Evolutionary conservation across 306 rosid genomes (phyloP), one percentile per base, ranked within the genome.

Genomic region (Trichosanthes truncata): DNA sequence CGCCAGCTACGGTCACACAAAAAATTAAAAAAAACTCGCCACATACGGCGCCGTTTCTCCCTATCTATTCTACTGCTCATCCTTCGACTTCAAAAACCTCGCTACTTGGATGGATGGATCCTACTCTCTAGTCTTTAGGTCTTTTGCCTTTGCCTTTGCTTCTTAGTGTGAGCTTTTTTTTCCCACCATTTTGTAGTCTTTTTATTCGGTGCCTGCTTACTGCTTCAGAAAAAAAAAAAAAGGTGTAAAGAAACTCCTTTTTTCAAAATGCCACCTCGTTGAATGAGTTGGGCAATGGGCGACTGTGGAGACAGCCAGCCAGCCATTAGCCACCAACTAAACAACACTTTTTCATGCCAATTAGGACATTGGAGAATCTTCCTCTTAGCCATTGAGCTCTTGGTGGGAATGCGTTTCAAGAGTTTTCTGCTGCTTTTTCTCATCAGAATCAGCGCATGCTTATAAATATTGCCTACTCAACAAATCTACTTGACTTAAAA

Each of bases 121-220:
- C 9, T 4, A 14, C 71, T 35, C 40, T 63, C 33, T 69, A 5
- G 26, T 36, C 52, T 41, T 38, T 41, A 68, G 17, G 43, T n/a
- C 69, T 26, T 53, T 53, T n/a, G 29, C 38, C 71, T 33, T 63
- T 33, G 71, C 75, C 76, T 43, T 69, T 69, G 53, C 11, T 13
- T 11, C 76, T 69, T 69, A 3, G 3, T 67, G 74, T 67, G 7
- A 38, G 74, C 74, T 12, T 29, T 61, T 4, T 38, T 23, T 41
- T 23, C 57, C 77, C 77, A 17, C 76, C 56, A 71, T 71, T 14
- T 73, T 73, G 59, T 48, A 48, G 77, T 73, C 77, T 73, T 48
- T 73, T 73, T 73, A 73, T 48, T 73, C 59, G 77, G 77, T 72
- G 77, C 48, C 48, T 65, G 71, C 45, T 33, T 65, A 65, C 72